Evolutionary conservation across 2,329 filamentous ascomycete genomes (phyloP).

Genomic region (Arthroderma uncinatum): DNA sequence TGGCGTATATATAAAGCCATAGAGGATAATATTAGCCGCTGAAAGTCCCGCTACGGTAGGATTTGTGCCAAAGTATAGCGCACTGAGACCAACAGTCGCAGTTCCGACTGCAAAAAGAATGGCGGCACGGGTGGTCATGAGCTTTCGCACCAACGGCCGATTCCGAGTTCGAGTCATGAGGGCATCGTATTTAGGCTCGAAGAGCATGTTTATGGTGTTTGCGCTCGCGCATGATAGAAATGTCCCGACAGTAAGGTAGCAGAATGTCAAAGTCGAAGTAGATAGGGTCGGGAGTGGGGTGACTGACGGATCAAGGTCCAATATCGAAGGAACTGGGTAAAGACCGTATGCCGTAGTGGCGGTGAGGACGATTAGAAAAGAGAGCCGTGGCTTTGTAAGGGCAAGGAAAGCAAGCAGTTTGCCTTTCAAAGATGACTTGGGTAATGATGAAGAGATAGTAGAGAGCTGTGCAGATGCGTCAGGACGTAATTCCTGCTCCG

Average conservation of each 20-base stretch:
- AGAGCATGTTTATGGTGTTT: constrained; percentile 94
- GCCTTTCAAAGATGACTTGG: constrained; percentile 49
- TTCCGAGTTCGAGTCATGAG: constrained; percentile 91
- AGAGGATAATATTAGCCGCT: constrained; percentile 72
- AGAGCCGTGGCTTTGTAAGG: constrained; percentile 88
- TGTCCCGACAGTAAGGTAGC: constrained; percentile 84
- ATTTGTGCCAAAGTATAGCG: constrained; percentile 83
- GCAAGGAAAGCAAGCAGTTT: constrained; percentile 71
- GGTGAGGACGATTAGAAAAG: constrained; percentile 79
- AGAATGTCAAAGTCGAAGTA: constrained; percentile 70
- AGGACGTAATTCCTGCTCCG: constrained; percentile 37
- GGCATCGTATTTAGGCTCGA: constrained; percentile 81
- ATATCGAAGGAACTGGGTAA: constrained; percentile 81
- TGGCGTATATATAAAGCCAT: constrained; percentile 86
- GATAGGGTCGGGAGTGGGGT: constrained; percentile 49
- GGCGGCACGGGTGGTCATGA: constrained; percentile 62
- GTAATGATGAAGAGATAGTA: constrained; percentile 45
- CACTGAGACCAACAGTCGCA: constrained; percentile 56
- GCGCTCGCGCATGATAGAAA: constrained; percentile 81
- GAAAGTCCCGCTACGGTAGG: constrained; percentile 83
- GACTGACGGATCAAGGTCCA: constrained; percentile 67
- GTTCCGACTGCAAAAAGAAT: constrained; percentile 67
- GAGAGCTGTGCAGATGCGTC: constrained; percentile 54
- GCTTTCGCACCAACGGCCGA: constrained; percentile 69
- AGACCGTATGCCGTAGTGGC: constrained; percentile 85